Base-by-base conservation (phyloP, 106 monocot genomes). In the Chionographis japonica region DNA sequence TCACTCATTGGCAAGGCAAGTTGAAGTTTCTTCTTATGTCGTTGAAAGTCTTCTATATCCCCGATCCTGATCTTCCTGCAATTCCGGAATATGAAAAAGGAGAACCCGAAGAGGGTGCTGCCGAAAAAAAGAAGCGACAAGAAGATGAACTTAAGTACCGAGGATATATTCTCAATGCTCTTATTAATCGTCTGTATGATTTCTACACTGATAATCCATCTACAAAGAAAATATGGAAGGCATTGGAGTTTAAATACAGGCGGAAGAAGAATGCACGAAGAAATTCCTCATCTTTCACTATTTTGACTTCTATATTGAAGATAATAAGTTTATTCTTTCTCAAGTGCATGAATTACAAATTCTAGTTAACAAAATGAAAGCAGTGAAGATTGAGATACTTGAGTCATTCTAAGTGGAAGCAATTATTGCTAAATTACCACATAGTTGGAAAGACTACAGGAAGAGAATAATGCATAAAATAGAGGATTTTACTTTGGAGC, bases 281-380 rank as follows among this genome's bases (percentile, higher is more conserved):
- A 74, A 65, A 16, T 66, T 74, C 19, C 13, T 74, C 2, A 74
- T 57, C 41, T 2, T 37, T 8, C 53, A 56, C n/a, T 68, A 68
- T 16, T 68, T 68, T 54, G 67, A 68, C n/a, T n/a, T 68, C 39
- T 13, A 15, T 3, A 52, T 71, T 46, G 7, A 52, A 3, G 56
- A 68, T 51, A 19, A n/a, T 60, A 39, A 10, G 0, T 15, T 16
- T 17, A 5, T 51, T 52, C 8, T 75, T 13, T 1, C 15, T 39
- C 75, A 75, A 66, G 38, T 75, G 10, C 60, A 60, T 61, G 50
- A 68, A 3, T 40, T 75, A 4, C 37, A 68, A 60, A 14, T 75
- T 9, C 12, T 68, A 4, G 17, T 52, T 37, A 17, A 18, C 12
- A 58, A 66, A 61, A 20, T 68, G 1, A 14, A 40, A 13, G 59